Base-by-base conservation (phyloP, 2,329 filamentous ascomycete species). In the Fusarium veterinarium region DNA sequence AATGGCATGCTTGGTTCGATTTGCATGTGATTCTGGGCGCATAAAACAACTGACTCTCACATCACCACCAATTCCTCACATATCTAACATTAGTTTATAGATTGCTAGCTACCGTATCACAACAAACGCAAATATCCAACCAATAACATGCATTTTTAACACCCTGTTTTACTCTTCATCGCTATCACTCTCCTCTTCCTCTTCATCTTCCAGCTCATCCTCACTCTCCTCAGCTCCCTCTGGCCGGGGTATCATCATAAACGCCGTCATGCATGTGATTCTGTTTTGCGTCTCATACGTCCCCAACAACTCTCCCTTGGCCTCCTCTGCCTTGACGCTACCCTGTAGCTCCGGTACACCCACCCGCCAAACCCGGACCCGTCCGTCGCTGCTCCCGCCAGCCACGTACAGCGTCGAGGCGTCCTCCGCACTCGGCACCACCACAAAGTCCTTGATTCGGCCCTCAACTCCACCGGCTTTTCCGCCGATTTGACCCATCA, bases 361-460 rank as follows among this genome's bases (percentile, higher is more conserved):
- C 38, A 97, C 75, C 69, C 83, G 87, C 92, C 95, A 98, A 20
- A 97, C 77, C 56, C 94, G 89, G n/a, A 98, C 84, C 55, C 90
- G 89, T 37, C 96, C 96, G 76, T 98, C 94, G 79, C 95, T 98
- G 82, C 93, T 92, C 11, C 89, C 95, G 11, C 94, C 91, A 9
- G 94, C 86, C 45, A 97, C 81, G 67, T 92, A 84, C 64, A 87
- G 69, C 79, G 83, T 77, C 63, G 81, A 77, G 64, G 81, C 73
- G 71, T 83, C 80, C 28, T 80, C 77, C 45, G 80, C 77, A 42
- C 83, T 80, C 56, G 82, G 81, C 53, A 96, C 76, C 38, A 95
- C 83, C 66, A 91, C 88, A 81, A 98, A 98, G 79, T 97, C 95
- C 84, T 98, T 99, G 81, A 98, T 91, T 57, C 96, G 90, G 16